Evolutionary conservation across 192 early-diverging fungal species (phyloP).

Genomic region (Umbelopsis sp.): DNA sequence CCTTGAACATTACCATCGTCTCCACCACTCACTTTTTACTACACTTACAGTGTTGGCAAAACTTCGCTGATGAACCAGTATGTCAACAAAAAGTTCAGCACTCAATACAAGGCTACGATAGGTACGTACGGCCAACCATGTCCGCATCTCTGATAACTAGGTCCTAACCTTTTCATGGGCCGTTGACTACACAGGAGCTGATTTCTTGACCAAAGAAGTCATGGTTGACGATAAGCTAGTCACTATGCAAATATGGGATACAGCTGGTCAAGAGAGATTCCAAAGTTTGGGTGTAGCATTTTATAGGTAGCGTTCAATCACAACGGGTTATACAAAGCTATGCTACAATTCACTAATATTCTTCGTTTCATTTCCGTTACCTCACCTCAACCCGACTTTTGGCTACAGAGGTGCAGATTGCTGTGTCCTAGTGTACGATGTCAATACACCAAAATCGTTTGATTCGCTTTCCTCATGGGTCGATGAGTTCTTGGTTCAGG

Average conservation of each 20-base stretch:
- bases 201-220: conserved; percentile 98
- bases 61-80: conserved; percentile 99
- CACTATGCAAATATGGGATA: conserved; percentile 99
- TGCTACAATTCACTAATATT: background rate
- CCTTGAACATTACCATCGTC: background rate
- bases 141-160: background rate
- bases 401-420: conserved; percentile 90
- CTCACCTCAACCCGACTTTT: background rate
- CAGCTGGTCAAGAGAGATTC: conserved; percentile 98
- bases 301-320: conserved; percentile 46
- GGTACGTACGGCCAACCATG: conserved; percentile 36
- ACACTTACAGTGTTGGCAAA: conserved; percentile 80
- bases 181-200: conserved; percentile 55
- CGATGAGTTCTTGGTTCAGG: conserved; percentile 98
- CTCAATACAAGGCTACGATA: conserved; percentile 99
- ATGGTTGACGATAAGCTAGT: conserved; percentile 88
- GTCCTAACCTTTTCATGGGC: background rate
- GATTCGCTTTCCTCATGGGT: conserved; percentile 87
- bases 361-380: background rate
- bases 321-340: too few relatives aligned
- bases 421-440: conserved; percentile 96
- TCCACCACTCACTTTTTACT: background rate
- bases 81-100: conserved; percentile 95
- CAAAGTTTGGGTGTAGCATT: conserved; percentile 98
- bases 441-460: conserved; percentile 92